Conservation (phyloP, 768 basidiomycete genomes). For the Kwoniella sp. region DNA sequence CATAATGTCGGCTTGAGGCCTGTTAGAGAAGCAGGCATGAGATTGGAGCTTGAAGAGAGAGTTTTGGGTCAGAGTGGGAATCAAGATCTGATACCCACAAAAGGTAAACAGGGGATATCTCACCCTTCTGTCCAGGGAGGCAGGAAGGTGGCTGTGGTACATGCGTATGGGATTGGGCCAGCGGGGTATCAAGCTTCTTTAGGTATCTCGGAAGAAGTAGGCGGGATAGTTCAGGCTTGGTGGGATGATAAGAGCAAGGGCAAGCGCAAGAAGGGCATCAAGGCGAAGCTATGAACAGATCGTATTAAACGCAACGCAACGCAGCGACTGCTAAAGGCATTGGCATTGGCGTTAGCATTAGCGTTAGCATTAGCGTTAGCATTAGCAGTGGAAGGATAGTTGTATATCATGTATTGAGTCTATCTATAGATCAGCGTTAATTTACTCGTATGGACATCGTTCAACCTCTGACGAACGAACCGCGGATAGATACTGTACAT, state of each 20-base stretch:
- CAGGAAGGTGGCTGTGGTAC: conserved; percentile 58
- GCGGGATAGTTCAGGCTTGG: conserved; percentile 15
- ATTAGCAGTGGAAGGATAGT: too few species aligned
- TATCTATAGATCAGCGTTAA: too few species aligned
- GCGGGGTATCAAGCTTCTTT: conserved; percentile 51
- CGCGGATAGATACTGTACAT: too few species aligned
- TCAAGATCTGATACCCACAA: conserved; percentile 19
- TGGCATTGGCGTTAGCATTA: too few species aligned
- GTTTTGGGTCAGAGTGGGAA: conserved; percentile 27
- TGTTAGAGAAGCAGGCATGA: conserved; percentile 62
- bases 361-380: too few species aligned
- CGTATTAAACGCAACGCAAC: background rate
- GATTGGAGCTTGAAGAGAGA: conserved; percentile 62
- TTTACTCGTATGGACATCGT: too few species aligned
- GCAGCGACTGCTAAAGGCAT: too few species aligned
- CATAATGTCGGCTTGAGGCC: conserved; percentile 68
- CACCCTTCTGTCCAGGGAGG: conserved; percentile 14
- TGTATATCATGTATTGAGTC: too few species aligned
- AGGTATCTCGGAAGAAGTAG: conserved; percentile 51
- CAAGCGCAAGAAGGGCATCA: background rate
- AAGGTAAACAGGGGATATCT: conserved; percentile 21
- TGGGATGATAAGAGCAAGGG: background rate
- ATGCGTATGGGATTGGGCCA: conserved; percentile 66
- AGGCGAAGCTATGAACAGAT: conserved; percentile 13
- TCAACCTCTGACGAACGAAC: too few species aligned